These are phyloP conservation scores for Alternaria triticina DNA, from an alignment of 2,329 filamentous ascomycete species.

Conservation along the genomic window DNA sequence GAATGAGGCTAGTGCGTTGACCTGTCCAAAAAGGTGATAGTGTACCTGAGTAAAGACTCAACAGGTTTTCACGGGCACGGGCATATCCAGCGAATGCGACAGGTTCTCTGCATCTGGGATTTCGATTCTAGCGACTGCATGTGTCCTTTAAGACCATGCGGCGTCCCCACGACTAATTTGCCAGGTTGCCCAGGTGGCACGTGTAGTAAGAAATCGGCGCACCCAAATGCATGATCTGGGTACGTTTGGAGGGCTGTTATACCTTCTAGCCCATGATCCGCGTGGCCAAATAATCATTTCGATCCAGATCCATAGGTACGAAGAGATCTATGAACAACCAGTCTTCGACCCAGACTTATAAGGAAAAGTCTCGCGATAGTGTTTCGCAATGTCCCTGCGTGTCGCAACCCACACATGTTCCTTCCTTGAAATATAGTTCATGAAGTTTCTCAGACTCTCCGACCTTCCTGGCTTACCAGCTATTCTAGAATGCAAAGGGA, in stretches of 20 bases:
- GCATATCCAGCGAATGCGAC: background rate
- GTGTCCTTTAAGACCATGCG: background rate
- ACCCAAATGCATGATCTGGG: background rate
- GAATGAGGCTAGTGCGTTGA: background rate
- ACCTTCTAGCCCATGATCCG: background rate
- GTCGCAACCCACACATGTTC: constrained; percentile 63
- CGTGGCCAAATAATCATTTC: background rate
- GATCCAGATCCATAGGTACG: background rate
- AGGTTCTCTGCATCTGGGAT: background rate
- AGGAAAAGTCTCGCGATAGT: constrained; percentile 57
- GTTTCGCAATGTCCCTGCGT: constrained; percentile 58
- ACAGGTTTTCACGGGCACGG: background rate
- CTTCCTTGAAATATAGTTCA: constrained; percentile 60
- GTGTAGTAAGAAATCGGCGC: background rate
- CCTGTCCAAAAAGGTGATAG: background rate
- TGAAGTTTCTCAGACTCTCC: constrained; percentile 58
- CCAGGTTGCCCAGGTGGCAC: background rate
- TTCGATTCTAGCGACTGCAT: background rate
- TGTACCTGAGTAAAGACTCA: background rate
- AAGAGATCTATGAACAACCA: constrained; percentile 3
- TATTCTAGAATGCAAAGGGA: constrained; percentile 61
- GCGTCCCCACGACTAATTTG: background rate
- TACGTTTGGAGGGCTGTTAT: background rate
- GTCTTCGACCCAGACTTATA: constrained; percentile 41
- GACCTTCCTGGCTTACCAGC: constrained; percentile 61